A percentile compares a stretch with the other conserved stretches of the same genome.
Evolutionary conservation across 2,329 filamentous ascomycete genomes (phyloP).

Genomic region (Botryosphaeria agaves): DNA sequence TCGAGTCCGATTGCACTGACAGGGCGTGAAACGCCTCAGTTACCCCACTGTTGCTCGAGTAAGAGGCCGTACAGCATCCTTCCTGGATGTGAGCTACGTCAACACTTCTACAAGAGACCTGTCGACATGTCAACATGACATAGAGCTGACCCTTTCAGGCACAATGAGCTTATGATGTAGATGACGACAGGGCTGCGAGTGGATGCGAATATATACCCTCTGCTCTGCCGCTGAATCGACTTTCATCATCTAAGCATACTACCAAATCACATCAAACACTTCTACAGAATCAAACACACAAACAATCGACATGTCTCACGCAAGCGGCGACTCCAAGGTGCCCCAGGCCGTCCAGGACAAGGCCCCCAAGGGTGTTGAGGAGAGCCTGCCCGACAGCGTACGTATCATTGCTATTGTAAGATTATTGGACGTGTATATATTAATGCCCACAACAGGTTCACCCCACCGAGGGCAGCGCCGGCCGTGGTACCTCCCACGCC

Average conservation of each 20-base stretch:
- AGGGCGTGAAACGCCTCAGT: no score
- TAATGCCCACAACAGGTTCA: constrained; percentile 12
- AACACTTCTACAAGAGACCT: no score
- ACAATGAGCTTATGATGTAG: no score
- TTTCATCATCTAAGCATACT: not conserved
- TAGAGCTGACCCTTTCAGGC: no score
- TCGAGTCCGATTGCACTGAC: no score
- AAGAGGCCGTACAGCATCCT: no score
- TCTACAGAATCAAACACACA: not conserved
- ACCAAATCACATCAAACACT: not conserved
- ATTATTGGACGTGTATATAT: not conserved
- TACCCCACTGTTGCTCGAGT: no score
- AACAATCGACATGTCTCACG: constrained; percentile 16
- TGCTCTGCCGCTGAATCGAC: no score
- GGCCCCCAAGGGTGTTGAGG: constrained; percentile 17
- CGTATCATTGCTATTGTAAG: not conserved
- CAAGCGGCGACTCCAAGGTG: constrained; percentile 12
- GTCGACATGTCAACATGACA: no score
- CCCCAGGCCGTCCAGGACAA: constrained; percentile 16
- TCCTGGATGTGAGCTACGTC: no score
- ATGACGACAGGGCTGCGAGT: no score
- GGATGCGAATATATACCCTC: no score
- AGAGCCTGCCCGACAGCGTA: constrained; percentile 20
- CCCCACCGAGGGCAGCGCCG: constrained; percentile 16
- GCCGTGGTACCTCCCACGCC: constrained; percentile 23